These are phyloP conservation scores for Saccharomyces hybrid DNA, from an alignment of 1,139 yeast species.

Conservation along the genomic window DNA sequence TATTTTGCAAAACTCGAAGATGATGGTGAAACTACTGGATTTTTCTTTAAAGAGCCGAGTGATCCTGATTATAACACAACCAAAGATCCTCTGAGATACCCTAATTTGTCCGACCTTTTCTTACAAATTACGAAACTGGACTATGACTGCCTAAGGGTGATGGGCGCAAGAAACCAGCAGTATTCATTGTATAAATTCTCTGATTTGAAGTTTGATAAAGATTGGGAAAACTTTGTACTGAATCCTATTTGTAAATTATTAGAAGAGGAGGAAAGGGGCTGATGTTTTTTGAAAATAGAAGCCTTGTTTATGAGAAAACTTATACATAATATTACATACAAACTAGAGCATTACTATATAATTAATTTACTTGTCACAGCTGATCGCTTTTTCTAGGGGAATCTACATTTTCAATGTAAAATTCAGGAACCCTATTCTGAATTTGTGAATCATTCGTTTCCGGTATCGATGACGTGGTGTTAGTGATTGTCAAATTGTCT, in stretches of 20 bases:
- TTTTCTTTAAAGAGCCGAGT: constrained; percentile 59
- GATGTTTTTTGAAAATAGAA: background rate
- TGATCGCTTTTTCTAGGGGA: constrained; percentile 1
- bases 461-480: constrained; percentile 21
- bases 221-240: constrained; percentile 41
- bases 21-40: constrained; percentile 48
- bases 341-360: background rate
- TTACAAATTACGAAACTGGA: constrained; percentile 37
- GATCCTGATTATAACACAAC: constrained; percentile 48
- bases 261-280: background rate
- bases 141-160: constrained; percentile 35
- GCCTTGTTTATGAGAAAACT: background rate
- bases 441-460: constrained; percentile 18
- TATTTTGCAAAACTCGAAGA: constrained; percentile 19
- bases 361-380: background rate
- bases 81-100: constrained; percentile 31
- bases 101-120: constrained; percentile 42
- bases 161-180: constrained; percentile 46
- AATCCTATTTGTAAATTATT: background rate
- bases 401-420: constrained; percentile 13
- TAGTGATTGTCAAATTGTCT: constrained; percentile 20
- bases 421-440: constrained; percentile 16
- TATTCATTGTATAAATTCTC: constrained; percentile 59
- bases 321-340: background rate
- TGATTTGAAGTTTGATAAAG: constrained; percentile 49